Conservation (phyloP, 148 eudicot genomes). For the Agrostemma githago region DNA sequence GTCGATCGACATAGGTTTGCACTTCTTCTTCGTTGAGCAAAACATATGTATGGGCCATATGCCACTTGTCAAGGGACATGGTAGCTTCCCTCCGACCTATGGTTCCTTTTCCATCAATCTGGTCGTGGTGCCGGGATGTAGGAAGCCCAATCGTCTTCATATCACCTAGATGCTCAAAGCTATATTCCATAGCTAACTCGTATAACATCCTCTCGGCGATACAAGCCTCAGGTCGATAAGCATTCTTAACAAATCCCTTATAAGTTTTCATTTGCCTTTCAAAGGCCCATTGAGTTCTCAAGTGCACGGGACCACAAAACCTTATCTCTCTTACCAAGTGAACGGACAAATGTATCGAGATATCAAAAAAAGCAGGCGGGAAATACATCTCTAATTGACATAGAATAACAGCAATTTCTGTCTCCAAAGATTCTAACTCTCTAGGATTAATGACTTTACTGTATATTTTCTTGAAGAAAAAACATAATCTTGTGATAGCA, state of each 20-base stretch:
- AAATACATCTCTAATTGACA: constrained; percentile 5
- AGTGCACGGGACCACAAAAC: constrained; percentile 2
- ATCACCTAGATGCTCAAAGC: no score
- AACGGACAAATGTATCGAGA: not conserved
- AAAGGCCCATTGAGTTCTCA: not conserved
- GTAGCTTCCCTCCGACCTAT: no score
- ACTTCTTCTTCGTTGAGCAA: no score
- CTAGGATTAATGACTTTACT: not conserved
- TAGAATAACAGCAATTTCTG: not conserved
- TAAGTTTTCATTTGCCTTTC: not conserved
- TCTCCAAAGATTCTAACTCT: no score
- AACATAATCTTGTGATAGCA: not conserved
- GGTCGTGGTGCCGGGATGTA: no score
- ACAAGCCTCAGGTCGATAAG: not conserved
- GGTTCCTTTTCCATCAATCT: no score
- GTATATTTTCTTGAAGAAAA: not conserved
- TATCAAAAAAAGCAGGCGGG: not conserved
- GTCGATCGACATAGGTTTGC: no score
- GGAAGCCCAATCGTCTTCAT: no score
- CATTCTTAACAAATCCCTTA: not conserved
- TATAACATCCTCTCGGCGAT: not conserved
- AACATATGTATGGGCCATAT: no score
- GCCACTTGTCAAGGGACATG: no score
- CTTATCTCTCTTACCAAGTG: not conserved
- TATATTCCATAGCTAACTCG: not conserved